Evolutionary conservation across 331 rosid species (phyloP), one percentile per base, ranked within the genome.

Genomic region (Quercus tomentella): DNA sequence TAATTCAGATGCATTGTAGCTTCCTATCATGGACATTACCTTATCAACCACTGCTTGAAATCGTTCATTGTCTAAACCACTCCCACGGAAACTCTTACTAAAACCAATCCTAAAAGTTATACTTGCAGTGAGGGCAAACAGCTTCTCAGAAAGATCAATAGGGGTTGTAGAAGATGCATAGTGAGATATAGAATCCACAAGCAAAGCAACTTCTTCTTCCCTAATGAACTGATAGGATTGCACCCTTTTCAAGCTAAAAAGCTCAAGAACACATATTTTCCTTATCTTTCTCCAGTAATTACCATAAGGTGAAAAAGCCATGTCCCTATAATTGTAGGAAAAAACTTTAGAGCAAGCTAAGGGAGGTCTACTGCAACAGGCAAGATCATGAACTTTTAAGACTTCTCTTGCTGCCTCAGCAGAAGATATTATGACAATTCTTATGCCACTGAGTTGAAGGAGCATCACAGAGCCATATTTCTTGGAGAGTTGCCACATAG

Each of bases 131-230:
- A 83, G 5, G 20, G 76, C 33, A 63, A 20, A 5, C 37, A 86
- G 3, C 76, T 85, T 88, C 71, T 88, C 85, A n/a, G 80, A 88
- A 3, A 87, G 82, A 85, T 93, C 84, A 72, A 93, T 89, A 15
- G 18, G 28, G 18, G 25, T 52, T 55, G 62, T 28, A 20, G 72
- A 77, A 4, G 49, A 9, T 16, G 85, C 70, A 0, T 65, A 45
- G 1, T 77, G 4, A 3, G 84, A 77, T 37, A 88, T 82, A 9
- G 86, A 83, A 25, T 79, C 6, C 1, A 91, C 43, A 70, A 89
- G n/a, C 22, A 15, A 25, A 2, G 28, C 41, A 2, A 84, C 81
- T 76, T 84, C 87, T 33, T 89, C 86, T 57, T 86, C 89, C 81
- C 87, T 35, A 4, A 84, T 33, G 15, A 26, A 68, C 58, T 28